Evolutionary conservation across 371 early-diverging fungal species (phyloP), one percentile per base, ranked within the genome.

Genomic region (Umbelopsis sp.): DNA sequence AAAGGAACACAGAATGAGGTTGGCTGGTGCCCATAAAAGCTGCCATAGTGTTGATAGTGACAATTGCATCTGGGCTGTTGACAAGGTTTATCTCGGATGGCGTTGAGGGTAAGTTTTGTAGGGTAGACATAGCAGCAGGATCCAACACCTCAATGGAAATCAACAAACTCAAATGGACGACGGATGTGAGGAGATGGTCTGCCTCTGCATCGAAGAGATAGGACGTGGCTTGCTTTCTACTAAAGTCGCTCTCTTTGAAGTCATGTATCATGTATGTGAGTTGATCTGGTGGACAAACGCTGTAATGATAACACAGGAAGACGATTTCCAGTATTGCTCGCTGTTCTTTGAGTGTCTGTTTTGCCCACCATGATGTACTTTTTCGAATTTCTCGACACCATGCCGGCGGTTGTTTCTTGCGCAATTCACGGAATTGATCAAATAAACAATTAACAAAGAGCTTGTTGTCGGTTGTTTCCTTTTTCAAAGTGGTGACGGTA

Each of bases 271-370:
- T 63, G 8, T 70, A 64, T 32, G 77, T 44, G 16, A 69, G 65
- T 20, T 65, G 69, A n/a, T 65, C 38, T 3, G 79, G 73, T 50
- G 69, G 46, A 32, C 70, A 71, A 0, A 68, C 10, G 12, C 65
- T 57, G 12, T 68, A 65, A 16, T 75, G 51, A 44, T 69, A 67
- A 35, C 68, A 66, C 20, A 83, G 57, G 50, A 77, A 75, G 3
- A 83, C 22, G 18, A 80, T 75, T 52, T 83, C 80, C 57, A 83
- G 63, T 16, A 83, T 66, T 11, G 75, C 76, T 35, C 72, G 71
- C 50, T 83, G 76, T 62, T 83, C 83, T 44, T 69, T 72, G n/a
- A 83, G 70, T 12, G 70, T 70, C 24, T 83, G 83, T 20, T 79
- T 79, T 9, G 80, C 76, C 78, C 78, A 80, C 16, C 66, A 52